Evolutionary conservation across 2,329 filamentous ascomycete species (phyloP).

Genomic region (Trichoderma hamatum): DNA sequence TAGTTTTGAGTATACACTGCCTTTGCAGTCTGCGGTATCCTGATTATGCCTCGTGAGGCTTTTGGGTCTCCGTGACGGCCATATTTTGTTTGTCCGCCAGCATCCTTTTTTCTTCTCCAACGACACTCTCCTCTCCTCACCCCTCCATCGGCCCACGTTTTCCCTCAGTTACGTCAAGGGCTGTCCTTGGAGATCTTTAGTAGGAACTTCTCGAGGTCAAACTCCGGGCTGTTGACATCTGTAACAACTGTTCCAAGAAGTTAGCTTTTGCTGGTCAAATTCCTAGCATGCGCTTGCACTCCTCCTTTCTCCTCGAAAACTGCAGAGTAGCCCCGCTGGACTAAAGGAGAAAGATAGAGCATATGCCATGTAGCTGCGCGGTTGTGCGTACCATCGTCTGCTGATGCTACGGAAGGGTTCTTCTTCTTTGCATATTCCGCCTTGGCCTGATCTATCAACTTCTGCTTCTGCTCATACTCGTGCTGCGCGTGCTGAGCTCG

Average conservation of each 20-base stretch:
- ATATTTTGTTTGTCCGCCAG: slow-evolving; percentile 14
- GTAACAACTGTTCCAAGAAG: slow-evolving; percentile 37
- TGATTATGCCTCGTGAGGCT: slow-evolving; percentile 21
- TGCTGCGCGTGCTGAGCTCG: slow-evolving; percentile 71
- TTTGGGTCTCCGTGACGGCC: slow-evolving; percentile 21
- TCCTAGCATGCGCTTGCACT: not conserved
- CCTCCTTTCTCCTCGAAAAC: not conserved
- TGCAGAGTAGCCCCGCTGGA: slow-evolving; percentile 10
- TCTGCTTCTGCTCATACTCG: slow-evolving; percentile 89
- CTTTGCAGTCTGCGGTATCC: slow-evolving; percentile 25
- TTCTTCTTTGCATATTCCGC: slow-evolving; percentile 80
- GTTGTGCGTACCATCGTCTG: slow-evolving; percentile 39
- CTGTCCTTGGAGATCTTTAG: slow-evolving; percentile 61
- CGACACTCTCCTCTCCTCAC: slow-evolving; percentile 2
- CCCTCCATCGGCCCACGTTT: slow-evolving; percentile 10
- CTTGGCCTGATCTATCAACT: slow-evolving; percentile 91
- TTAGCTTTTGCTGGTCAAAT: slow-evolving; percentile 17
- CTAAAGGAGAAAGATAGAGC: not conserved
- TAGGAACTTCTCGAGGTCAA: slow-evolving; percentile 88
- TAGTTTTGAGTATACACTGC: slow-evolving; percentile 44
- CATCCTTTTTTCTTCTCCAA: not conserved
- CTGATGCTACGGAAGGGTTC: slow-evolving; percentile 52
- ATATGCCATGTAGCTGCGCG: not conserved
- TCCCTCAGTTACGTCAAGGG: slow-evolving; percentile 43
- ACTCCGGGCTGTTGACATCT: slow-evolving; percentile 83